These are phyloP conservation scores for Clonostachys byssicola DNA, from an alignment of 2,329 filamentous ascomycete genomes.

Conservation along the genomic window DNA sequence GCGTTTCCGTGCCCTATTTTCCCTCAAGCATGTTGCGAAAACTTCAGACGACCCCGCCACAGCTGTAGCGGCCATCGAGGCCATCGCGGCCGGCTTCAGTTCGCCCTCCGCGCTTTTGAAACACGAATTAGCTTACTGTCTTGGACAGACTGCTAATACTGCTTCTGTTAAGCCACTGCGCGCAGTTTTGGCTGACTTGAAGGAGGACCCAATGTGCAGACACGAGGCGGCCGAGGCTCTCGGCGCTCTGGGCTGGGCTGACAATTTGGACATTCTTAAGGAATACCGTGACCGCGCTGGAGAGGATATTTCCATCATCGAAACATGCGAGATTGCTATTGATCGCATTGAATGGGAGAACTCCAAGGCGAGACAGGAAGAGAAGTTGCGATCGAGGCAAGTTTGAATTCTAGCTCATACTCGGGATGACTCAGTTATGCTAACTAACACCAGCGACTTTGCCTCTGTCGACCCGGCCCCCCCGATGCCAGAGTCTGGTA, in stretches of 20 bases:
- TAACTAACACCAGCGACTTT: conserved; percentile 67
- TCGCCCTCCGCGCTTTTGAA: conserved; percentile 89
- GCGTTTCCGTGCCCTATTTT: conserved; percentile 95
- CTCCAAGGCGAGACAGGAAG: conserved; percentile 63
- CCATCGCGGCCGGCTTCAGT: conserved; percentile 82
- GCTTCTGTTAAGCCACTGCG: conserved; percentile 71
- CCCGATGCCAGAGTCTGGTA: conserved; percentile 68
- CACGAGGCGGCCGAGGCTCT: conserved; percentile 96
- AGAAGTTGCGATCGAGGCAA: conserved; percentile 80
- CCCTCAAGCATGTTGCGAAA: conserved; percentile 87
- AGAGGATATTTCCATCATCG: conserved; percentile 78
- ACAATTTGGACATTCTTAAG: conserved; percentile 70
- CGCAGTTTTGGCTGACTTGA: conserved; percentile 67
- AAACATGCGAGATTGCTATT: conserved; percentile 96
- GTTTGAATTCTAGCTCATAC: not conserved
- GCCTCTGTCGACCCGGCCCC: conserved; percentile 93
- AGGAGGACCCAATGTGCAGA: conserved; percentile 92
- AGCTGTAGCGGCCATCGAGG: conserved; percentile 55
- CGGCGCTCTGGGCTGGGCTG: conserved; percentile 74
- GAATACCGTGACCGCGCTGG: conserved; percentile 68
- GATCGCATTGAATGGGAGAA: conserved; percentile 93
- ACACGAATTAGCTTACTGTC: conserved; percentile 95
- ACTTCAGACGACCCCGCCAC: conserved; percentile 58
- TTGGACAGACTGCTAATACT: conserved; percentile 82
- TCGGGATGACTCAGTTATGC: conserved; percentile 7